These are phyloP conservation scores for Papilionanthe hybrid DNA, from an alignment of 116 monocot genomes.

Conservation along the genomic window DNA sequence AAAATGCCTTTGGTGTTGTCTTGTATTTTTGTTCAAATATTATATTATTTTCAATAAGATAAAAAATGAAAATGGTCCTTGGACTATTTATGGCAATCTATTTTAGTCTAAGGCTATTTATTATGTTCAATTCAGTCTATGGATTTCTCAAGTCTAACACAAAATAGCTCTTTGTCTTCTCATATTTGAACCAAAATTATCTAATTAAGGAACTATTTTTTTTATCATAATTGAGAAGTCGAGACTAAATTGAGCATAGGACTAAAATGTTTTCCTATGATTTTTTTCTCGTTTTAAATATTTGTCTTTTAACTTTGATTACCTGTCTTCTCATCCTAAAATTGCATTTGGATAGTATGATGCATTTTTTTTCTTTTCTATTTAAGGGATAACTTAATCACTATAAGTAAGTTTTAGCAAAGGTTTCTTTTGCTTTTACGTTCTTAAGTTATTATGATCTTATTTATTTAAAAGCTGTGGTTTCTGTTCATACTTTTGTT, in stretches of 20 bases:
- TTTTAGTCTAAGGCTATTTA: too few species aligned
- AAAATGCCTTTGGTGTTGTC: neutral
- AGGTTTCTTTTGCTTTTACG: neutral
- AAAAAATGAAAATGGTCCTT: too few species aligned
- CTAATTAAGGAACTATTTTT: too few species aligned
- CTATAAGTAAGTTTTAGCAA: neutral
- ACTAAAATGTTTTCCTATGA: too few species aligned
- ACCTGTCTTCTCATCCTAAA: neutral
- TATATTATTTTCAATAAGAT: neutral
- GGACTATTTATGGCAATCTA: too few species aligned
- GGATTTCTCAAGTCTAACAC: too few species aligned
- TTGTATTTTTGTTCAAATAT: neutral
- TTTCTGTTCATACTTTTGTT: neutral
- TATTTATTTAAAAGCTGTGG: neutral
- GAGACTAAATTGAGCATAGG: too few species aligned
- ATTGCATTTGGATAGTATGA: neutral
- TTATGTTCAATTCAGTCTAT: too few species aligned
- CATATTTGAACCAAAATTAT: too few species aligned
- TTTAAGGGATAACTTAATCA: neutral
- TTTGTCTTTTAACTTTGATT: neutral
- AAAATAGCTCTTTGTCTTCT: too few species aligned
- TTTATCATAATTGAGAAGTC: too few species aligned
- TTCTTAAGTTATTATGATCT: neutral
- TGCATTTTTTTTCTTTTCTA: neutral
- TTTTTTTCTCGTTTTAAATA: too few species aligned